These are phyloP conservation scores for Panicum virgatum DNA, from an alignment of 202 grass and related monocot species.

Conservation along the genomic window DNA sequence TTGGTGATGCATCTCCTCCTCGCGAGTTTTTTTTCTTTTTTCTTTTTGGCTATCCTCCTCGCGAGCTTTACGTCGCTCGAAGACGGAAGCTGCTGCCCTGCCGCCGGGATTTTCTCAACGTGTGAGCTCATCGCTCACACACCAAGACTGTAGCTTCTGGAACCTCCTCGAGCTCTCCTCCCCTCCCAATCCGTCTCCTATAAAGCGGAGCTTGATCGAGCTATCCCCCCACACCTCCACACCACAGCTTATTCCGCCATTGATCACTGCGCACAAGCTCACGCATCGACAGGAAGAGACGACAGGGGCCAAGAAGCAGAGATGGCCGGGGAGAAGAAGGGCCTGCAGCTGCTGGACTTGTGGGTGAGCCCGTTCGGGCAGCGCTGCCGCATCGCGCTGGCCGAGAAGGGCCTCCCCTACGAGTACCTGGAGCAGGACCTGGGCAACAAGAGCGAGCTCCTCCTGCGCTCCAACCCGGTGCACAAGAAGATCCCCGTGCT, in stretches of 20 bases:
- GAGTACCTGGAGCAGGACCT: constrained; percentile 64
- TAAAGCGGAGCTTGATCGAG: background rate
- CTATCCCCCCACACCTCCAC: background rate
- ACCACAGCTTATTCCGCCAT: background rate
- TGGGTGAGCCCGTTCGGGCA: constrained; percentile 62
- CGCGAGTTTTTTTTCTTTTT: too few relatives aligned
- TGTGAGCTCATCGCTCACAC: background rate
- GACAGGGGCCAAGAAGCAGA: too few relatives aligned
- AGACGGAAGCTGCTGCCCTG: too few relatives aligned
- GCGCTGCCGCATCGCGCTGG: constrained; percentile 49
- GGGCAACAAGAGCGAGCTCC: constrained; percentile 43
- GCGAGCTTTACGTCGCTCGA: too few relatives aligned
- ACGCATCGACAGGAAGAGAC: too few relatives aligned
- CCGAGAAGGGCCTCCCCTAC: constrained; percentile 48
- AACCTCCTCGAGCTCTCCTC: background rate
- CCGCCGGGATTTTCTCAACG: too few relatives aligned
- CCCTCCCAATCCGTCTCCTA: background rate
- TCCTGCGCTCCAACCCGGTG: constrained; percentile 51
- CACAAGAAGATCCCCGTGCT: constrained; percentile 71
- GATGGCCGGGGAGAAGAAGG: constrained; percentile 5
- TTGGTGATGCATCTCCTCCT: too few relatives aligned
- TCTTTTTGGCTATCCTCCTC: too few relatives aligned
- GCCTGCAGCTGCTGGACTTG: constrained; percentile 41
- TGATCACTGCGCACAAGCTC: background rate
- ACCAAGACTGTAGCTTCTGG: background rate